Base-by-base conservation (phyloP, 768 basidiomycete genomes). In the Rhizopogon salebrosus region DNA sequence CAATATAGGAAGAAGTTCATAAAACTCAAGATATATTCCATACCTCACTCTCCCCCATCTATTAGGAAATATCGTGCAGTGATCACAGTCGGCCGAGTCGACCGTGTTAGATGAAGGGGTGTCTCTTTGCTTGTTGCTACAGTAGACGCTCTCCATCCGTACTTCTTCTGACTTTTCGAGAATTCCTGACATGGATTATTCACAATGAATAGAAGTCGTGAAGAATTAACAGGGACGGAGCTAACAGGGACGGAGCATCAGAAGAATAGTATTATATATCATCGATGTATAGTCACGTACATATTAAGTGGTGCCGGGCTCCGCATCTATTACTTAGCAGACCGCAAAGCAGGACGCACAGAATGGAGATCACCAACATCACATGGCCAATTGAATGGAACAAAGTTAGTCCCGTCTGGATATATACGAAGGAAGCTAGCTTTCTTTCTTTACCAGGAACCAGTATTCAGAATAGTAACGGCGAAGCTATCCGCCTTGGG, bases 41-140 rank as follows among this genome's bases (percentile, higher is more conserved):
- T 60, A 84, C 84, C 83, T 76, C 51, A 77, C 75, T 55, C 60
- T 74, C n/a, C 78, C 73, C 83, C 80, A 84, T 46, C 65, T 60
- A 62, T 83, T 84, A 11, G 78, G 77, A 59, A 73, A 69, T 13
- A 58, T 58, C 31, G 64, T 67, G 53, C 68, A 65, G 56, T 69
- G 65, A 24, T 70, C 66, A n/a, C 61, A 61, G 18, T 58, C 57
- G 16, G 18, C 26, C 5, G 27, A n/a, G 40, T 24, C 22, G 26
- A 22, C 16, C n/a, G 13, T 50, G n/a, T 16, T 20, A 20, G n/a
- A 8, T 0, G 41, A 22, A 26, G 16, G 10, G 27, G 14, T 3
- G 16, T 14, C 31, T 41, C 11, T 3, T 23, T 45, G 36, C 14
- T 45, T 8, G 26, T 23, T 6, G 20, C 11, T 13, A 24, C 24